Conservation (phyloP, 1,284 basidiomycete species). For the Ustilago bromivora region DNA sequence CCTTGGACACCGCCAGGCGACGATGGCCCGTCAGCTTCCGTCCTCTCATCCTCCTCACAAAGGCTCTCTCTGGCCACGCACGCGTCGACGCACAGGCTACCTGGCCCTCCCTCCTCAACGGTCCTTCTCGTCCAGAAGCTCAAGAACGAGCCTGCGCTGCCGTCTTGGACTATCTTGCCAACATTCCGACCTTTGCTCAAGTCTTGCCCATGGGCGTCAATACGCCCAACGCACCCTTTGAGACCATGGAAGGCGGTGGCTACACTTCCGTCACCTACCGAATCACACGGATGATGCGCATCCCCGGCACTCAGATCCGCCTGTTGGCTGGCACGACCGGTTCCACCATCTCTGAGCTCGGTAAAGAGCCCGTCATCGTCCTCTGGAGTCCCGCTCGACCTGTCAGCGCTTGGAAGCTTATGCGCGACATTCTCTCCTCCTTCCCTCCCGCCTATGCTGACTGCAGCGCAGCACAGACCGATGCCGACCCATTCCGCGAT, state of each 20-base stretch:
- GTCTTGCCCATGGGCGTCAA: constrained; percentile 75
- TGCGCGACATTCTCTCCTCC: constrained; percentile 81
- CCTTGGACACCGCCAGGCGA: constrained; percentile 81
- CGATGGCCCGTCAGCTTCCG: constrained; percentile 83
- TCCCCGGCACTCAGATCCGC: constrained; percentile 79
- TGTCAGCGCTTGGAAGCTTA: constrained; percentile 78
- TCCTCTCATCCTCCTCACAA: constrained; percentile 79
- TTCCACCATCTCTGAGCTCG: constrained; percentile 76
- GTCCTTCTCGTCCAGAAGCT: constrained; percentile 25
- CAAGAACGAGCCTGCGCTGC: constrained; percentile 73
- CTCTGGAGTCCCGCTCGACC: constrained; percentile 84
- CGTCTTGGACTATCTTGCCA: constrained; percentile 80
- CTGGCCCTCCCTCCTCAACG: constrained; percentile 41
- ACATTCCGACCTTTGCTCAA: constrained; percentile 81
- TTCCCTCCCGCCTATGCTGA: constrained; percentile 69
- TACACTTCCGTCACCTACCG: constrained; percentile 76
- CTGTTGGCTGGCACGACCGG: constrained; percentile 79
- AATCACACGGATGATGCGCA: constrained; percentile 77
- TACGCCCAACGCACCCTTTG: constrained; percentile 77
- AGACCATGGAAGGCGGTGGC: constrained; percentile 76
- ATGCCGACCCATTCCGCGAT: constrained; percentile 42
- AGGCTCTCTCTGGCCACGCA: constrained; percentile 76
- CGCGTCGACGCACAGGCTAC: constrained; percentile 41
- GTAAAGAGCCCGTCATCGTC: constrained; percentile 78
- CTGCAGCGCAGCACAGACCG: constrained; percentile 4